Percentiles rank a stretch among this genome's conserved stretches.
Conservation (phyloP, 108 stramenopile species). For the Ochromonas danica region DNA sequence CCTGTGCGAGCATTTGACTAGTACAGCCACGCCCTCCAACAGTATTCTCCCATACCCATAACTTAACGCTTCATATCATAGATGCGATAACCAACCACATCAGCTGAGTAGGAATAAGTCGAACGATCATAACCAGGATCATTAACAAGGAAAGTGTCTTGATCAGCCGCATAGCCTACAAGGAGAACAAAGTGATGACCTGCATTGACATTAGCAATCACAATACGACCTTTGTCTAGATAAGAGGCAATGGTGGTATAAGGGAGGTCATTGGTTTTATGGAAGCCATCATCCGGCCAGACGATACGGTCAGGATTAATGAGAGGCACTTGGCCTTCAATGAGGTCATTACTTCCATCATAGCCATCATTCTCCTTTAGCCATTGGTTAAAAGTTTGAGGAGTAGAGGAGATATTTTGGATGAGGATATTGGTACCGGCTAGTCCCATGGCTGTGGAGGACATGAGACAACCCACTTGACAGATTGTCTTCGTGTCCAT, state of each 20-base stretch:
- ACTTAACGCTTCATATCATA: slow-evolving; percentile 48
- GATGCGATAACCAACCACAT: slow-evolving; percentile 42
- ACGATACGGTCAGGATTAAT: slow-evolving; percentile 30
- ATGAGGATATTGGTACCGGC: slow-evolving; percentile 32
- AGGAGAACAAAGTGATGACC: slow-evolving; percentile 42
- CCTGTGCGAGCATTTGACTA: no score
- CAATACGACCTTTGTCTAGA: slow-evolving; percentile 36
- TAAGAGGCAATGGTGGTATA: background rate
- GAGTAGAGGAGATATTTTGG: background rate
- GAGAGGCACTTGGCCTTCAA: slow-evolving; percentile 31
- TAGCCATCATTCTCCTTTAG: slow-evolving; percentile 35
- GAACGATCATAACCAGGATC: slow-evolving; percentile 38
- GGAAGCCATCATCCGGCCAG: slow-evolving; percentile 41
- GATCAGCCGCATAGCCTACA: background rate
- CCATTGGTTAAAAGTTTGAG: slow-evolving; percentile 39
- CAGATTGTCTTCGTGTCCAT: slow-evolving; percentile 38
- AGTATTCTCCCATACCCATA: no score
- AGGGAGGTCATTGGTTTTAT: slow-evolving; percentile 35
- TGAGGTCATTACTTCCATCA: slow-evolving; percentile 28
- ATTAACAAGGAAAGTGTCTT: slow-evolving; percentile 37
- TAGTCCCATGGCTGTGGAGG: slow-evolving; percentile 39
- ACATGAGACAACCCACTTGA: slow-evolving; percentile 42
- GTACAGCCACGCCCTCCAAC: no score
- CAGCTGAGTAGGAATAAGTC: slow-evolving; percentile 36
- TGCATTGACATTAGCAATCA: slow-evolving; percentile 44